phyloP scores from a whole-genome alignment of 2,329 filamentous ascomycete species.

The Leptographium flavum region DNA sequence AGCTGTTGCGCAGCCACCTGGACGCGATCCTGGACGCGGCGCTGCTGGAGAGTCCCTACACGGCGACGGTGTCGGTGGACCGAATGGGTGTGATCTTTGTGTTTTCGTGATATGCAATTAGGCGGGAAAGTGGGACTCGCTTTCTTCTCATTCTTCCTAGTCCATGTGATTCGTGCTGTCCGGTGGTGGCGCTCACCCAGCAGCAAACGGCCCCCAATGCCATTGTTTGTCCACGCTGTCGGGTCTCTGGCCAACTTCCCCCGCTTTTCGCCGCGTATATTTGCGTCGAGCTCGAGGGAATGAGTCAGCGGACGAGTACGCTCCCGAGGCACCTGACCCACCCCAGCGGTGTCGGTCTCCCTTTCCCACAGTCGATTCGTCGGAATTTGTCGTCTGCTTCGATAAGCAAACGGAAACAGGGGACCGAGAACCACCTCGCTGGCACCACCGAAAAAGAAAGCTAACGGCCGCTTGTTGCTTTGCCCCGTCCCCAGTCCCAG shows the following conservation, averaged over 20 bases:
- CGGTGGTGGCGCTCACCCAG: not conserved
- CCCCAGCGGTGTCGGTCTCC: too few species aligned
- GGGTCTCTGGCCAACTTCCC: not conserved
- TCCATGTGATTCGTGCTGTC: too few species aligned
- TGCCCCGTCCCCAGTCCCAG: not conserved
- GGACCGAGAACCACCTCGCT: not conserved
- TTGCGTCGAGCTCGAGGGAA: not conserved
- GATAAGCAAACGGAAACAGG: too few species aligned
- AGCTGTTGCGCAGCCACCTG: slow-evolving; percentile 71
- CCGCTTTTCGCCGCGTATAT: too few species aligned
- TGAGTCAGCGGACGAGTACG: not conserved
- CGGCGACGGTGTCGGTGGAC: slow-evolving; percentile 86
- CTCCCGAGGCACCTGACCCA: not conserved
- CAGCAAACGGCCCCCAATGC: not conserved
- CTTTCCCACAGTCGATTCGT: too few species aligned
- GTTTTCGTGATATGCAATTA: slow-evolving; percentile 31
- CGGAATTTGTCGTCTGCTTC: not conserved
- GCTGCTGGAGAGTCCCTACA: slow-evolving; percentile 78
- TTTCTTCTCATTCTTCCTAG: too few species aligned
- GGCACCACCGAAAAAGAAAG: not conserved
- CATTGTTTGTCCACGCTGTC: not conserved
- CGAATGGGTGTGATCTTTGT: slow-evolving; percentile 81
- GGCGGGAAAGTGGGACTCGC: not conserved
- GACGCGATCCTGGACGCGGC: slow-evolving; percentile 80
- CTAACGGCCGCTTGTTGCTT: not conserved